phyloP scores from a whole-genome alignment of 1,284 basidiomycete genomes.

The Agaricales sp. region DNA sequence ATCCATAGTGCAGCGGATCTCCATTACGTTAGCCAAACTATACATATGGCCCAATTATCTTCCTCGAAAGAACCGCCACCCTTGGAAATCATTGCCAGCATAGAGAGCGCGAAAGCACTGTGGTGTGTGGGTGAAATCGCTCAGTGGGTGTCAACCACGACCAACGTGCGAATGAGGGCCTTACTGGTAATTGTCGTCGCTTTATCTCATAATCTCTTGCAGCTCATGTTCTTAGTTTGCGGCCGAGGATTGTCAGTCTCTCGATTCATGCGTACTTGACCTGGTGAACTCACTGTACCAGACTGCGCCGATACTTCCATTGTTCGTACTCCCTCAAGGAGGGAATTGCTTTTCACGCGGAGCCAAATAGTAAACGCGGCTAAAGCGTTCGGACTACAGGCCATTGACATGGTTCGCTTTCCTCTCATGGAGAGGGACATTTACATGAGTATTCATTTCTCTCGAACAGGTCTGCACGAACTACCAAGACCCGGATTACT shows the following conservation, averaged over 20 bases:
- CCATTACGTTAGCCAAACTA: slow-evolving; percentile 43
- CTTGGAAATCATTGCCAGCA: slow-evolving; percentile 61
- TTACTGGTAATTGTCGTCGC: slow-evolving; percentile 31
- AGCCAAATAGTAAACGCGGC: slow-evolving; percentile 79
- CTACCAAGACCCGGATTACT: slow-evolving; percentile 67
- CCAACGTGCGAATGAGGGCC: slow-evolving; percentile 29
- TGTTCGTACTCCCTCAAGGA: slow-evolving; percentile 63
- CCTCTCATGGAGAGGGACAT: neutral
- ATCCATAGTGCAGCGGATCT: slow-evolving; percentile 62
- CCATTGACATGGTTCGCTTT: slow-evolving; percentile 77
- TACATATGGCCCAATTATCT: slow-evolving; percentile 22
- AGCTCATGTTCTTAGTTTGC: slow-evolving; percentile 51
- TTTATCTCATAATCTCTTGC: slow-evolving; percentile 7
- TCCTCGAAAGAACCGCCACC: slow-evolving; percentile 20
- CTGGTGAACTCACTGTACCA: slow-evolving; percentile 16
- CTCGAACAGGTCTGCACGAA: slow-evolving; percentile 72
- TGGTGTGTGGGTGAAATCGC: slow-evolving; percentile 56
- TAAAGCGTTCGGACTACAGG: slow-evolving; percentile 75
- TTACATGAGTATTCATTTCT: slow-evolving; percentile 5
- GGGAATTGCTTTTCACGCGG: slow-evolving; percentile 80
- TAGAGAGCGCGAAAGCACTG: slow-evolving; percentile 68
- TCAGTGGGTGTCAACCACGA: slow-evolving; percentile 37
- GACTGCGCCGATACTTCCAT: slow-evolving; percentile 85
- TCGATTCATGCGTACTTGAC: slow-evolving; percentile 5
- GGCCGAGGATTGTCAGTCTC: slow-evolving; percentile 73